Evolutionary conservation across 2,329 filamentous ascomycete species (phyloP), one percentile per base, ranked within the genome.

Genomic region (Phoma sp.): DNA sequence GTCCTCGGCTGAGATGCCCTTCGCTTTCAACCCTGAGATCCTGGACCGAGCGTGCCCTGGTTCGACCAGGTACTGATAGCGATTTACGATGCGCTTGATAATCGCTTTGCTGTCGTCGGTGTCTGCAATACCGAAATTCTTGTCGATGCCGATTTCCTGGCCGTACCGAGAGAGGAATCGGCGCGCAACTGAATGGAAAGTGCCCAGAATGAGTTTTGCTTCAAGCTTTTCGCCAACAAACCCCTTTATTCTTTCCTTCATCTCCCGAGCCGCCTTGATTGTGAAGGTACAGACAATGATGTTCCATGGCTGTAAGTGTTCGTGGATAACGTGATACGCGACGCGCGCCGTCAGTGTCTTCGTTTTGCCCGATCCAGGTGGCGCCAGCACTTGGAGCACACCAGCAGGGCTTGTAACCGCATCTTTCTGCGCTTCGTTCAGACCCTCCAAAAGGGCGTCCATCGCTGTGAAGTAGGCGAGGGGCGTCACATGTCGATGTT

Each of bases 201-300:
- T 99, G 17, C 94, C 94, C 4, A 99, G 80, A 29, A 97, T 84
- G 61, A 99, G 81, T 67, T 87, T 90, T 50, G 84, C 87, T 70
- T 92, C 90, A 15, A 88, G 78, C 6, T 88, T 88, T 57, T 89
- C 84, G 1, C 92, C 92, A n/a, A 98, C 82, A n/a, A 91, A 83
- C 55, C 84, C 88, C 0, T 88, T 86, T 52, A 98, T 91, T 7
- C 94, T 86, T 69, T 92, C 87, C 68, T 92, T 92, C 94, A 99
- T 99, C 78, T 98, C 94, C 17, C 84, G 85, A 17, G 93, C 91
- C 1, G 95, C 93, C 75, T 98, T 98, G 74, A 96, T 92, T 2
- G 95, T 99, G 72, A 99, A 99, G 0, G 94, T 98, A 58, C 94
- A 95, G 56, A 97, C 94, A 56, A 99, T 88, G 67, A 98, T 87